A percentile compares a stretch with the other conserved stretches of the same genome.
phyloP scores from a whole-genome alignment of 495 filamentous ascomycete species.

The Achaetomiella virescens region DNA sequence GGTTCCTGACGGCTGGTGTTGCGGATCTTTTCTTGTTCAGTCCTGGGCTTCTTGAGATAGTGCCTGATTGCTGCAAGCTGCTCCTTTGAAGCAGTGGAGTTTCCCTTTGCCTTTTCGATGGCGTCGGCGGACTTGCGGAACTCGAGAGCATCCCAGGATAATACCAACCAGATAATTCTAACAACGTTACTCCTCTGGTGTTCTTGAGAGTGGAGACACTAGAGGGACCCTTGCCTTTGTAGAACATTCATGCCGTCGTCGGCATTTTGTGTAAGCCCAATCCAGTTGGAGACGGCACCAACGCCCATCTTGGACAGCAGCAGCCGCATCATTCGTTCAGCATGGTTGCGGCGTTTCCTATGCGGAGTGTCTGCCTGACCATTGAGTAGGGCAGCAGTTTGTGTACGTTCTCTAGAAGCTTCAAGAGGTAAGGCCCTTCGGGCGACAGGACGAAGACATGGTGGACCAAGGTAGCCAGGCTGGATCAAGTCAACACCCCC shows the following conservation, averaged over 20 bases:
- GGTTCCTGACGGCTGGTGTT: constrained; percentile 29
- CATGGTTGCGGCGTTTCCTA: constrained; percentile 66
- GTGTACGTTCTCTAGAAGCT: constrained; percentile 51
- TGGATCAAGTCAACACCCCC: constrained; percentile 19
- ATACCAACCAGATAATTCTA: constrained; percentile 57
- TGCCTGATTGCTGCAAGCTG: constrained; percentile 44
- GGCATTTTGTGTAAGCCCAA: constrained; percentile 51
- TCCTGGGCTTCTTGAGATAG: constrained; percentile 39
- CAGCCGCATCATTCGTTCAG: constrained; percentile 58
- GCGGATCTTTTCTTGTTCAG: constrained; percentile 45
- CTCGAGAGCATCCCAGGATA: constrained; percentile 55
- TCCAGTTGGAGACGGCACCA: constrained; percentile 57
- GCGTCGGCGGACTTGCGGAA: constrained; percentile 48
- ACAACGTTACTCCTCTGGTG: constrained; percentile 6
- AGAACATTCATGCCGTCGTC: constrained; percentile 65
- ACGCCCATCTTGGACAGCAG: constrained; percentile 59
- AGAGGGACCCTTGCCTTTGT: constrained; percentile 51
- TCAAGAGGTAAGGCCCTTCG: constrained; percentile 56
- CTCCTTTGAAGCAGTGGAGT: constrained; percentile 35
- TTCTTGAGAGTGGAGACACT: too few species aligned
- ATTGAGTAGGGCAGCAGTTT: constrained; percentile 54
- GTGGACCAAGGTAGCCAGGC: constrained; percentile 58
- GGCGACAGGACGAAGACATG: constrained; percentile 56
- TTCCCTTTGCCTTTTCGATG: constrained; percentile 46
- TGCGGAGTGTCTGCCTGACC: constrained; percentile 54